Conservation (phyloP, 2,329 filamentous ascomycete species). For the Venturia oleaginea region DNA sequence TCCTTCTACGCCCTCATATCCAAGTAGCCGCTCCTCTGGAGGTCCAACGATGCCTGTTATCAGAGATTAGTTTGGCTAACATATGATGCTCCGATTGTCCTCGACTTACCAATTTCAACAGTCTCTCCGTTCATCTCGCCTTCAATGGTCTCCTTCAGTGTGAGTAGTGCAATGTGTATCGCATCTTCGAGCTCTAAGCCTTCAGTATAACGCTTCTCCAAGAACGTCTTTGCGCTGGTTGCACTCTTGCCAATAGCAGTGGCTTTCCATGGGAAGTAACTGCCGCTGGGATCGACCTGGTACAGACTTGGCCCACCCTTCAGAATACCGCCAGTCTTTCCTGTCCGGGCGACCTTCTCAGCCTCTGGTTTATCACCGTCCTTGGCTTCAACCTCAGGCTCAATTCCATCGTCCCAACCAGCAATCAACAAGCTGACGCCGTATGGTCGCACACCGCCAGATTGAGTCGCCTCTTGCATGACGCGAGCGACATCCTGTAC, state of each 20-base stretch:
- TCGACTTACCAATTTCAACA: conserved; percentile 78
- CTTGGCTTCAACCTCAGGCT: conserved; percentile 67
- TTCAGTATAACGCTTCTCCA: conserved; percentile 98
- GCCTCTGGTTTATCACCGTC: conserved; percentile 46
- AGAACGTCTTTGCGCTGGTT: conserved; percentile 95
- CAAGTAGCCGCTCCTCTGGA: conserved; percentile 85
- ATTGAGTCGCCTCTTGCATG: conserved; percentile 98
- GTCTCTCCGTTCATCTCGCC: conserved; percentile 99
- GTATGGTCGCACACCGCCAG: conserved; percentile 92
- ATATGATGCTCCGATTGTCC: conserved; percentile 11
- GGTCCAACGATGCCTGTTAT: conserved; percentile 82
- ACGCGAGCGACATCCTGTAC: conserved; percentile 96
- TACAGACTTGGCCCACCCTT: conserved; percentile 97
- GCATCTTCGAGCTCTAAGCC: conserved; percentile 95
- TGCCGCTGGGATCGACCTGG: conserved; percentile 97
- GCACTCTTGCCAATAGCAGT: conserved; percentile 98
- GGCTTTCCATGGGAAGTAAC: conserved; percentile 99
- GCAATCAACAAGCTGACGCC: conserved; percentile 92
- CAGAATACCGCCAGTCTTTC: conserved; percentile 89
- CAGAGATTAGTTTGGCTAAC: conserved; percentile 10
- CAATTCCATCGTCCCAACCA: conserved; percentile 94
- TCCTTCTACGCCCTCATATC: conserved; percentile 80
- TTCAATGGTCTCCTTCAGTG: conserved; percentile 97
- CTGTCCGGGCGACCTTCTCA: conserved; percentile 59
- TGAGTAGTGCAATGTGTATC: conserved; percentile 94